A percentile compares a stretch with the other conserved stretches of the same genome.
Conservation (phyloP, 163 green algal genomes). For the Botryococcus braunii region DNA sequence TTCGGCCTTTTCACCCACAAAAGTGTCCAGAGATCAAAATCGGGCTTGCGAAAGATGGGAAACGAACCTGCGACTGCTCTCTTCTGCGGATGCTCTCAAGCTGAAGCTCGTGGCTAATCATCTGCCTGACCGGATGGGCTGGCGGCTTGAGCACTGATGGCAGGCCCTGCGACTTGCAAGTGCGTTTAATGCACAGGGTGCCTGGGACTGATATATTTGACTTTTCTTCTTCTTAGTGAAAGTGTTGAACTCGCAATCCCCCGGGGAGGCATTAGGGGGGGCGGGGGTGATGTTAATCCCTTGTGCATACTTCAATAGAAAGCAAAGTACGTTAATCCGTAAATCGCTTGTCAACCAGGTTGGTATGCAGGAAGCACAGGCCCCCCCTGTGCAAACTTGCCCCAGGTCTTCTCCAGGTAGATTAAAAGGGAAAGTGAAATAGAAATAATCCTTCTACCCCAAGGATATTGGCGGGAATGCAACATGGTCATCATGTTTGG, state of each 20-base stretch:
- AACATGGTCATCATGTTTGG: too few species aligned
- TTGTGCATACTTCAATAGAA: not conserved
- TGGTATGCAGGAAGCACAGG: too few species aligned
- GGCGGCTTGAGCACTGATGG: not conserved
- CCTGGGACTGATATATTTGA: not conserved
- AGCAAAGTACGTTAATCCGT: too few species aligned
- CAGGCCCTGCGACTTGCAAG: conserved; percentile 11
- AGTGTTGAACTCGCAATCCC: not conserved
- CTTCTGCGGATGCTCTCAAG: conserved; percentile 47
- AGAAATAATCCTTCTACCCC: too few species aligned
- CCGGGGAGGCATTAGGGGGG: too few species aligned
- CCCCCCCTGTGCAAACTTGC: too few species aligned
- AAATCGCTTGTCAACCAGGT: too few species aligned
- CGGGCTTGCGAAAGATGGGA: not conserved
- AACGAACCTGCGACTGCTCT: conserved; percentile 22
- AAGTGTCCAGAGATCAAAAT: not conserved
- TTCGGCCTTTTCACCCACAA: not conserved
- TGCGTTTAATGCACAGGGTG: not conserved
- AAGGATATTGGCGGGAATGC: too few species aligned
- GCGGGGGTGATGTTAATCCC: not conserved
- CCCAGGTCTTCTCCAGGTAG: too few species aligned
- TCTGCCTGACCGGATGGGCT: conserved; percentile 32
- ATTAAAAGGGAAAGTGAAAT: too few species aligned
- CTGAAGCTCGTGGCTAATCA: conserved; percentile 53
- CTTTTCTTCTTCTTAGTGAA: not conserved